Conservation (phyloP, 805 yeast genomes). For the Yarrowia sp. region DNA sequence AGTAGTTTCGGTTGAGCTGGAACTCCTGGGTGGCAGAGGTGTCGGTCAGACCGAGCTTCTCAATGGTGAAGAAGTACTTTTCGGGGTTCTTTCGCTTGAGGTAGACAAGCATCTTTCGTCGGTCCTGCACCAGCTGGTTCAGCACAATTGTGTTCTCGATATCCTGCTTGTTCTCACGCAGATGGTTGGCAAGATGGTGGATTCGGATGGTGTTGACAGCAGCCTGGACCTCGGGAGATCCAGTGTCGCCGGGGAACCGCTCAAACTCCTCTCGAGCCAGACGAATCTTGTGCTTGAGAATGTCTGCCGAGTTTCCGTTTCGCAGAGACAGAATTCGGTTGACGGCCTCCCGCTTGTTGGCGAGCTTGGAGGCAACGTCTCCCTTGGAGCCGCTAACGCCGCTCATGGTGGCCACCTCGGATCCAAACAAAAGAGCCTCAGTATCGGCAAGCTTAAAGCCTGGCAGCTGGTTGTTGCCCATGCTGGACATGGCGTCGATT, state of each 20-base stretch:
- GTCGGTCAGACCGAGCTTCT: conserved; percentile 84
- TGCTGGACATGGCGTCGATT: conserved; percentile 60
- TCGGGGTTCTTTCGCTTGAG: conserved; percentile 77
- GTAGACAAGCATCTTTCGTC: conserved; percentile 80
- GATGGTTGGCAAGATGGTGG: conserved; percentile 71
- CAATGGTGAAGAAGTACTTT: conserved; percentile 79
- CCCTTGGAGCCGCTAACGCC: conserved; percentile 33
- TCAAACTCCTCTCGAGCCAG: conserved; percentile 77
- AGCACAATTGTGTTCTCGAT: conserved; percentile 62
- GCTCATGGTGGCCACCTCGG: conserved; percentile 57
- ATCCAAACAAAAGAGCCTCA: conserved; percentile 73
- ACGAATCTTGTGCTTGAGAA: conserved; percentile 53
- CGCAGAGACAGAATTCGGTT: conserved; percentile 68
- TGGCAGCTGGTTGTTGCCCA: conserved; percentile 59
- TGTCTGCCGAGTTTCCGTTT: conserved; percentile 62
- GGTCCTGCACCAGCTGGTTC: conserved; percentile 80
- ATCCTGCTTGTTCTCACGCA: conserved; percentile 69
- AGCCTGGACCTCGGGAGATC: conserved; percentile 94
- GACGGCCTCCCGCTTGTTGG: conserved; percentile 59
- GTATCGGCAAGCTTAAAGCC: conserved; percentile 62
- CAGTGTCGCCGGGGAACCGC: conserved; percentile 85
- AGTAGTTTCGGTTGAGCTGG: conserved; percentile 38
- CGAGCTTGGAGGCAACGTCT: conserved; percentile 43
- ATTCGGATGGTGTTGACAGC: conserved; percentile 82
- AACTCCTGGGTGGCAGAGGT: conserved; percentile 74